These are phyloP conservation scores for Pseudopyricularia cyperi DNA, from an alignment of 2,329 filamentous ascomycete species.

Conservation along the genomic window DNA sequence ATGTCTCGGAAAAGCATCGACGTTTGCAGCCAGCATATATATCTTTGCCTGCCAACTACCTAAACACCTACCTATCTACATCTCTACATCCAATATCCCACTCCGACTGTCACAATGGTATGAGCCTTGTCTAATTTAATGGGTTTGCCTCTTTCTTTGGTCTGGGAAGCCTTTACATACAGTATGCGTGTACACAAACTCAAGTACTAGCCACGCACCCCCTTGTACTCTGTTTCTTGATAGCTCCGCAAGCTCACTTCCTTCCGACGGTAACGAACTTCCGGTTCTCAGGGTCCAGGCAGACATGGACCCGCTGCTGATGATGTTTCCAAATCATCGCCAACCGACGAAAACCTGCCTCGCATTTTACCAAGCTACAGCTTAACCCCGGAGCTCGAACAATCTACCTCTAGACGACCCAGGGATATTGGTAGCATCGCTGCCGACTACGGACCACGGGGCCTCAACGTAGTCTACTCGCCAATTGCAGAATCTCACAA, in stretches of 20 bases:
- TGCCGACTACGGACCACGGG: neutral
- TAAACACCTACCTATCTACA: too few species aligned
- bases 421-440: neutral
- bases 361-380: neutral
- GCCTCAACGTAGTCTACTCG: neutral
- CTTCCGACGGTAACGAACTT: neutral
- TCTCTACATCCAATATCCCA: too few species aligned
- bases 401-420: neutral
- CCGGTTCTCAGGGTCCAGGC: neutral
- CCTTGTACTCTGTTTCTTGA: too few species aligned
- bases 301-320: neutral
- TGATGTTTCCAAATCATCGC: neutral
- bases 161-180: too few species aligned
- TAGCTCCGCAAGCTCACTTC: neutral
- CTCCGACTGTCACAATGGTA: too few species aligned
- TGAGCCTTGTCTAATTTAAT: too few species aligned
- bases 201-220: too few species aligned
- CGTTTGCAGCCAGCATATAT: too few species aligned
- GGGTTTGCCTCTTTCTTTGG: too few species aligned
- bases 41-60: too few species aligned
- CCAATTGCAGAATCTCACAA: constrained; percentile 11
- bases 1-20: too few species aligned
- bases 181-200: too few species aligned
- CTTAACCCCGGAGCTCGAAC: neutral
- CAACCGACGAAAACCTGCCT: neutral